Percentiles rank a stretch among this genome's conserved stretches.
Evolutionary conservation across 768 basidiomycete genomes (phyloP).

Genomic region (Pleurotus eryngii): DNA sequence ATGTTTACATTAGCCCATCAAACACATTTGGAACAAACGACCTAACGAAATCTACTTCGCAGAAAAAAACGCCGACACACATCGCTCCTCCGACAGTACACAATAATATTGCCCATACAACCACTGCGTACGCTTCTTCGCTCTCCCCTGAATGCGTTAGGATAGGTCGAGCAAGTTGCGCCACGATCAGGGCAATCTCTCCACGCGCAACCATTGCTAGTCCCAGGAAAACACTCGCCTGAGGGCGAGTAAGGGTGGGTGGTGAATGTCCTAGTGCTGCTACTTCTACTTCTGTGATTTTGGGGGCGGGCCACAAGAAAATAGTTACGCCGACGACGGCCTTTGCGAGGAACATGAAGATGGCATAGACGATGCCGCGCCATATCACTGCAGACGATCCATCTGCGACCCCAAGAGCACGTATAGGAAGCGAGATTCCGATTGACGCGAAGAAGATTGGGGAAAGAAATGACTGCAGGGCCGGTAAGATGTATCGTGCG

Average conservation of each 20-base stretch:
- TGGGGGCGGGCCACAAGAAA: slow-evolving; percentile 28
- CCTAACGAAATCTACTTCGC: neutral
- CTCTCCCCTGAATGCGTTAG: slow-evolving; percentile 15
- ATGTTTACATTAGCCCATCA: too few species aligned
- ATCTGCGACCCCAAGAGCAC: slow-evolving; percentile 37
- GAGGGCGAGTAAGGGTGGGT: neutral
- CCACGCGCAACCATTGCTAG: slow-evolving; percentile 66
- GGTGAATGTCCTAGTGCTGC: neutral
- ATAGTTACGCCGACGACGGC: slow-evolving; percentile 44
- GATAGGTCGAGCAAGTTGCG: slow-evolving; percentile 37
- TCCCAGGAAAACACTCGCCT: slow-evolving; percentile 35
- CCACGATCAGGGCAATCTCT: slow-evolving; percentile 64
- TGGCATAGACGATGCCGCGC: slow-evolving; percentile 36
- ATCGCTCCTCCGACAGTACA: slow-evolving; percentile 49
- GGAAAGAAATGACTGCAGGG: slow-evolving; percentile 41
- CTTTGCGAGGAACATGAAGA: slow-evolving; percentile 58
- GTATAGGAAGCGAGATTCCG: slow-evolving; percentile 51
- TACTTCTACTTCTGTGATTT: too few species aligned
- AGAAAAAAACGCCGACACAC: neutral
- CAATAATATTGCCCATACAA: slow-evolving; percentile 54
- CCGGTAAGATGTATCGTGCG: slow-evolving; percentile 30
- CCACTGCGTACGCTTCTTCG: slow-evolving; percentile 48
- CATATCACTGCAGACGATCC: slow-evolving; percentile 29
- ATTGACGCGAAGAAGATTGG: slow-evolving; percentile 71
- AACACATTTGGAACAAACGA: too few species aligned